Evolutionary conservation across 2,329 filamentous ascomycete genomes (phyloP).

Genomic region (Cryoendolithus antarcticus): DNA sequence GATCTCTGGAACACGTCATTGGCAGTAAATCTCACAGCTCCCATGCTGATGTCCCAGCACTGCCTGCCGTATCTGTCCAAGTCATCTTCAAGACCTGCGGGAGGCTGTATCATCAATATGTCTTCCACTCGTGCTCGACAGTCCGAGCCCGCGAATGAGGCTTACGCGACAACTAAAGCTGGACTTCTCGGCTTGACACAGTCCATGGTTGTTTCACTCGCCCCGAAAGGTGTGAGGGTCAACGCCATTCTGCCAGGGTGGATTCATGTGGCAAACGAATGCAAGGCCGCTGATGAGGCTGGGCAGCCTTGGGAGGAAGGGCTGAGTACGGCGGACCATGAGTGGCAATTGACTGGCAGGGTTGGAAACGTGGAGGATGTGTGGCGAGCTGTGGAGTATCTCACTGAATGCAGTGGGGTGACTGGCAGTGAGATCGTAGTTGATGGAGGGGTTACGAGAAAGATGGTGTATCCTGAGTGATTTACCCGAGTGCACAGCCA

Average conservation of each 20-base stretch:
- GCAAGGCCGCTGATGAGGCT: conserved; percentile 28
- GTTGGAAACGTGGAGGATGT: conserved; percentile 40
- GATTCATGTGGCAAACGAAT: conserved; percentile 38
- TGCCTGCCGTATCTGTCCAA: conserved; percentile 18
- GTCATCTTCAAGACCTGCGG: conserved; percentile 6
- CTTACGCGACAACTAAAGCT: conserved; percentile 39
- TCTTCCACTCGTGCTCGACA: conserved; percentile 39
- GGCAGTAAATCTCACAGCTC: conserved; percentile 28
- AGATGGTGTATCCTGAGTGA: conserved; percentile 32
- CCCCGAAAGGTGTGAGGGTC: conserved; percentile 31
- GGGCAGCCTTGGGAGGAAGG: conserved; percentile 34
- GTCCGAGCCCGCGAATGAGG: conserved; percentile 38
- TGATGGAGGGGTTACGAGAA: conserved; percentile 34
- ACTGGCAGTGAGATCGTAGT: conserved; percentile 35
- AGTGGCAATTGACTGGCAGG: conserved; percentile 39
- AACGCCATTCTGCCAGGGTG: conserved; percentile 41
- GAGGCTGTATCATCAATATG: conserved; percentile 32
- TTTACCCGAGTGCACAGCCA: neutral
- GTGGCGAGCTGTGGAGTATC: conserved; percentile 28
- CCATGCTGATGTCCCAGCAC: conserved; percentile 17
- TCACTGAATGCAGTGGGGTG: conserved; percentile 28
- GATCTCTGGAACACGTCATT: conserved; percentile 28
- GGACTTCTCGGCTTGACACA: conserved; percentile 39
- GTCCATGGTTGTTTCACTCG: conserved; percentile 36
- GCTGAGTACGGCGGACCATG: conserved; percentile 31